phyloP scores from a whole-genome alignment of 2,329 filamentous ascomycete species.

The Ophiostoma pallidulum region DNA sequence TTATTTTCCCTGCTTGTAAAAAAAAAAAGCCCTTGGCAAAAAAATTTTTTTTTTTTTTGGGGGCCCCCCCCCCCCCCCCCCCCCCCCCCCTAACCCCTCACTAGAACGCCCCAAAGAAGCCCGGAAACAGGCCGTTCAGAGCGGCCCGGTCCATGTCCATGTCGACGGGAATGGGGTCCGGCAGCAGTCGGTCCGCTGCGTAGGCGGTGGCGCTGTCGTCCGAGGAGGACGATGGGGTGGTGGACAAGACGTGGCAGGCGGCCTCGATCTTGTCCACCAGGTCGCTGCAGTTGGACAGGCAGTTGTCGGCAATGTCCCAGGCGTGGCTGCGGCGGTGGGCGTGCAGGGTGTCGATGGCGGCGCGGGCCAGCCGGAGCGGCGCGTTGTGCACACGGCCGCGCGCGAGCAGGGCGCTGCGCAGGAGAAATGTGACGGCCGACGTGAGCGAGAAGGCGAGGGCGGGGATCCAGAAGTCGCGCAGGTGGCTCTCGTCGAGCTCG shows the following conservation, averaged over 20 bases:
- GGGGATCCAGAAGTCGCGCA: not conserved
- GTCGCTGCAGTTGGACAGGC: slow-evolving; percentile 2
- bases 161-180: not conserved
- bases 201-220: no score
- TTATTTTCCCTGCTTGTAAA: no score
- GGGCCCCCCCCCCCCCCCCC: no score
- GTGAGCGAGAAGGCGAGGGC: not conserved
- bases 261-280: slow-evolving; percentile 4
- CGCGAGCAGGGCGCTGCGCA: not conserved
- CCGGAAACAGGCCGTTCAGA: not conserved
- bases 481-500: not conserved
- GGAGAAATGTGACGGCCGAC: not conserved
- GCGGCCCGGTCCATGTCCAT: not conserved
- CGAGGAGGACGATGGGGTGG: no score
- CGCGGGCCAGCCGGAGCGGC: not conserved
- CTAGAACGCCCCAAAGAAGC: not conserved
- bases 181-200: no score
- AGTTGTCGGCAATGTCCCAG: slow-evolving; percentile 2
- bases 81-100: no score
- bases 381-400: not conserved
- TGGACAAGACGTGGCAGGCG: not conserved
- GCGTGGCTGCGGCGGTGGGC: not conserved
- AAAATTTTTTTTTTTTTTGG: not conserved
- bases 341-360: not conserved
- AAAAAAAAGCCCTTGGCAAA: no score